Conservation (phyloP, 352 stramenopile genomes). For the Pythium brachiatum region DNA sequence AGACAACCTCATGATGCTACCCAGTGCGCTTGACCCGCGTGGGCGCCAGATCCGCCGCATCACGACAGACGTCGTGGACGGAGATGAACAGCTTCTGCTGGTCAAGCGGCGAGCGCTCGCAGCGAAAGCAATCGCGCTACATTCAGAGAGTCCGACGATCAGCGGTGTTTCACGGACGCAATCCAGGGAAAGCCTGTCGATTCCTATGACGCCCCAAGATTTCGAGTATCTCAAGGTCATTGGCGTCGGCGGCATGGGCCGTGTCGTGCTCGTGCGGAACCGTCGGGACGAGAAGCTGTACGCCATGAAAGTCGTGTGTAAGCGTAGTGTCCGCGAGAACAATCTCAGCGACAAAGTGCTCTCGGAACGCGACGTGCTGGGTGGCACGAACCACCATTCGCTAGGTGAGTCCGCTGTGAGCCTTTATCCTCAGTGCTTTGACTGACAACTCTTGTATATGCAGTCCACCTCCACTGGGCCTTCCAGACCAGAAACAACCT, state of each 20-base stretch:
- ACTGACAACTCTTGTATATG: not conserved
- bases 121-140: constrained; percentile 86
- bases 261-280: constrained; percentile 76
- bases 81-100: constrained; percentile 51
- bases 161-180: not conserved
- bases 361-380: constrained; percentile 75
- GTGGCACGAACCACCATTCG: constrained; percentile 60
- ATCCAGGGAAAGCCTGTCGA: not conserved
- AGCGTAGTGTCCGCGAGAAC: constrained; percentile 48
- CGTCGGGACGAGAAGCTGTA: constrained; percentile 53
- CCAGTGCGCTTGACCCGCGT: constrained; percentile 47
- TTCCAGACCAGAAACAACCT: constrained; percentile 65
- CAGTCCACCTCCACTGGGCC: constrained; percentile 75
- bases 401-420: constrained; percentile 35
- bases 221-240: constrained; percentile 90
- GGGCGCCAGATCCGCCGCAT: constrained; percentile 54
- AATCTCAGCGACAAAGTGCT: constrained; percentile 54
- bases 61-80: constrained; percentile 44
- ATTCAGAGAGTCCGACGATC: constrained; percentile 19
- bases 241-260: constrained; percentile 83
- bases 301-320: constrained; percentile 80
- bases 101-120: constrained; percentile 48
- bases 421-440: not conserved
- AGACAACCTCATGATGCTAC: constrained; percentile 49
- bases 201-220: constrained; percentile 43